Evolutionary conservation across 768 basidiomycete genomes (phyloP).

Genomic region (Wakefieldia striispora): DNA sequence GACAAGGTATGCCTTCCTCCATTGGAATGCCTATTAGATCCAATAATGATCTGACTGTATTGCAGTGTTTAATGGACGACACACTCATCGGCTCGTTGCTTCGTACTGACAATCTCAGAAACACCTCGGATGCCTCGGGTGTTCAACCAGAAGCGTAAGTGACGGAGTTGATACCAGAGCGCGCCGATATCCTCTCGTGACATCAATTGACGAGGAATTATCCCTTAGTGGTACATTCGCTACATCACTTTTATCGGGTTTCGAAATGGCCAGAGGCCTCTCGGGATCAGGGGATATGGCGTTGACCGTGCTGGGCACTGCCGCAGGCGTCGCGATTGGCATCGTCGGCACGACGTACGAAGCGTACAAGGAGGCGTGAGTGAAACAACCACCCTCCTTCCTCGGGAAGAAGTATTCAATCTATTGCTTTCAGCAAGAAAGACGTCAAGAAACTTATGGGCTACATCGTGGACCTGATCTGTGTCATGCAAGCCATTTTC

Average conservation of each 20-base stretch:
- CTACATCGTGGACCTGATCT: constrained; percentile 14
- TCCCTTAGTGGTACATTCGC: constrained; percentile 1
- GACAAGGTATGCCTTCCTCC: constrained; percentile 2
- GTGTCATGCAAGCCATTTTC: constrained; percentile 14
- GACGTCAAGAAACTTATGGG: constrained; percentile 12
- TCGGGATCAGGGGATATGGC: background rate
- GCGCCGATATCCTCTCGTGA: no score
- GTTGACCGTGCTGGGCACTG: background rate
- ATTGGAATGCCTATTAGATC: background rate
- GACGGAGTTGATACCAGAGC: no score
- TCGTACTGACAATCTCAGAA: constrained; percentile 1
- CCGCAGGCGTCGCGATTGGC: background rate
- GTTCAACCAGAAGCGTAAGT: background rate
- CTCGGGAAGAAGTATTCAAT: no score
- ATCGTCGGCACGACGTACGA: background rate
- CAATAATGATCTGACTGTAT: background rate
- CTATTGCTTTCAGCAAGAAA: background rate
- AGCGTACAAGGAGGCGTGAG: constrained; percentile 8
- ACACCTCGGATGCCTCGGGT: background rate
- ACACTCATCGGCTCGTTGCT: background rate
- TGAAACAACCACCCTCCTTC: background rate
- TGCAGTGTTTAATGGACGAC: constrained; percentile 11
- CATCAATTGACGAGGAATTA: background rate
- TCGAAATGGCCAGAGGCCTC: background rate
- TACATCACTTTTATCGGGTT: background rate